Evolutionary conservation across 345 rosid species (phyloP).

Genomic region (Aegle marmelos): DNA sequence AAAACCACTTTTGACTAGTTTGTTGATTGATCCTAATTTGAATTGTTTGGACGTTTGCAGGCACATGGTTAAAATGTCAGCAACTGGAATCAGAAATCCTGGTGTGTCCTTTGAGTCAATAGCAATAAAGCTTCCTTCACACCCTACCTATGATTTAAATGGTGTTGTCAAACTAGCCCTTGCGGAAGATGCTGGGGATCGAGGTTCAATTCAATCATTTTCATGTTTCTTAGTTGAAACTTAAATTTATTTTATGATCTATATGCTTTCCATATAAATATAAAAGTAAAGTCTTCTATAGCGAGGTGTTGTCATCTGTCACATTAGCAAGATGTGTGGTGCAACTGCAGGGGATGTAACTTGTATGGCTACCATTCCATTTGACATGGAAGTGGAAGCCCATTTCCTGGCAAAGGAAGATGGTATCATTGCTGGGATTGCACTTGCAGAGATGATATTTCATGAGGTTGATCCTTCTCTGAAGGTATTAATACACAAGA

Average conservation of each 20-base stretch:
- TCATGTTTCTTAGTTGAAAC: not conserved
- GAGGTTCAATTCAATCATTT: conserved; percentile 42
- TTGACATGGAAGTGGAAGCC: conserved; percentile 87
- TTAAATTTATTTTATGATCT: not conserved
- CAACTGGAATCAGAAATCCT: conserved; percentile 23
- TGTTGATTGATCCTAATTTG: not conserved
- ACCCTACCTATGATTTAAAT: conserved; percentile 84
- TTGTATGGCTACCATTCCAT: conserved; percentile 85
- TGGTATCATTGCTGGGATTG: conserved; percentile 82
- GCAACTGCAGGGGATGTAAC: conserved; percentile 79
- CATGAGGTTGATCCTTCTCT: conserved; percentile 81
- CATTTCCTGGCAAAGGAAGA: conserved; percentile 89
- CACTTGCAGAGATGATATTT: conserved; percentile 84
- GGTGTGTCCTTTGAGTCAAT: conserved; percentile 36
- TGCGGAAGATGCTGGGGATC: conserved; percentile 88
- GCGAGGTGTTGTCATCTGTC: not conserved
- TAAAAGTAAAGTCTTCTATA: not conserved
- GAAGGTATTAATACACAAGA: conserved; percentile 40
- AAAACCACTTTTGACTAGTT: not conserved
- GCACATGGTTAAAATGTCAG: conserved; percentile 51
- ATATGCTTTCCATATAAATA: not conserved
- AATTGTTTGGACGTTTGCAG: conserved; percentile 20
- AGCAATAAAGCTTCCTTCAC: conserved; percentile 78
- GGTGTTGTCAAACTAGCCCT: conserved; percentile 70
- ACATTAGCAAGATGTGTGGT: conserved; percentile 18